Percentiles rank a stretch among this genome's conserved stretches.
phyloP scores from a whole-genome alignment of 2,329 filamentous ascomycete genomes.

The Clarireedia sp. region DNA sequence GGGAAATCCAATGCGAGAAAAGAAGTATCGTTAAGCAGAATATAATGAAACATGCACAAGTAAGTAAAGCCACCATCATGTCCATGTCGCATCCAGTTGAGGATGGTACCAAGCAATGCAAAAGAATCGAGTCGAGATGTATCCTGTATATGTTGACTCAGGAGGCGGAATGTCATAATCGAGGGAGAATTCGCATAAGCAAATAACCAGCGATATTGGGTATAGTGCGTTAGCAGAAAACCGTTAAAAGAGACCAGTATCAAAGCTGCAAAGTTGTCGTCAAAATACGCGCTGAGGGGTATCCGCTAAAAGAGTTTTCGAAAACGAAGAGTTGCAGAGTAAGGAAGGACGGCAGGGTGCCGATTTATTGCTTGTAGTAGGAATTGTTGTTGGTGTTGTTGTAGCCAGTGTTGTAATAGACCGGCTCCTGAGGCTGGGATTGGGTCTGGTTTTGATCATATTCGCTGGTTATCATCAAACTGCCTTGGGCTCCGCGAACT shows the following conservation, averaged over 20 bases:
- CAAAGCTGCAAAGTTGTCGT: not conserved
- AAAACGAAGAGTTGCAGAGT: not conserved
- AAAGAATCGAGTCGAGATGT: not conserved
- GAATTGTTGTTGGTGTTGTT: not conserved
- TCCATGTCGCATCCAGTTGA: too few species aligned
- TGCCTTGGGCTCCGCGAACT: not conserved
- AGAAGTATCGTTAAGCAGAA: too few species aligned
- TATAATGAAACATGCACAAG: too few species aligned
- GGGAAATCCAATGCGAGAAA: too few species aligned
- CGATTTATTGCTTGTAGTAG: not conserved
- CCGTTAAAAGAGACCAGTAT: not conserved
- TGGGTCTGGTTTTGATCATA: not conserved
- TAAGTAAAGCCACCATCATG: too few species aligned
- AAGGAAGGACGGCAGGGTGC: not conserved
- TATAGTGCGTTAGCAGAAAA: not conserved
- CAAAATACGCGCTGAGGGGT: not conserved
- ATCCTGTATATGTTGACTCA: not conserved
- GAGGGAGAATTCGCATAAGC: not conserved
- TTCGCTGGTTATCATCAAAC: not conserved
- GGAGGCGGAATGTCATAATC: not conserved
- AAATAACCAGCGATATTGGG: not conserved
- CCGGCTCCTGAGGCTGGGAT: not conserved
- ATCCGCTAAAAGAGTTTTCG: slow-evolving; percentile 3
- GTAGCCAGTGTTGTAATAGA: slow-evolving; percentile 1
- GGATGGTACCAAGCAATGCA: too few species aligned